Percentiles rank a stretch among this genome's conserved stretches.
These are phyloP conservation scores for Persicaria maculosa DNA, from an alignment of 148 eudicot genomes.

Conservation along the genomic window DNA sequence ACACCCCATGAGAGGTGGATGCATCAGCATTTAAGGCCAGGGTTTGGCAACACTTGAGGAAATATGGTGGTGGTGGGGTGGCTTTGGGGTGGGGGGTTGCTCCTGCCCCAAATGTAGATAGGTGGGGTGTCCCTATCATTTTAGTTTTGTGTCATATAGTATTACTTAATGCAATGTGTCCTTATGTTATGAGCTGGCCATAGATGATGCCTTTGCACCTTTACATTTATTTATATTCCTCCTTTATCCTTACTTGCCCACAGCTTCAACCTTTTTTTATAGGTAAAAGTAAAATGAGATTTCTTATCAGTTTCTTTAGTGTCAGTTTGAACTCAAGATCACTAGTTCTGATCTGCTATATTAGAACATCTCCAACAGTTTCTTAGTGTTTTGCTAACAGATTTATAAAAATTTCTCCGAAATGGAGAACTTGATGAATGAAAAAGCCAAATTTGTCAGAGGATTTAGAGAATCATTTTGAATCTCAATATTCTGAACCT, in stretches of 20 bases:
- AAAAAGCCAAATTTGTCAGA: too few relatives aligned
- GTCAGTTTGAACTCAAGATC: too few relatives aligned
- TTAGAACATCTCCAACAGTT: too few relatives aligned
- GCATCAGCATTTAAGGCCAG: conserved; percentile 1
- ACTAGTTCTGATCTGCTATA: too few relatives aligned
- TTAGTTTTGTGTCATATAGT: conserved; percentile 3
- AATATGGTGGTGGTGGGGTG: not conserved
- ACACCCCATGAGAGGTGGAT: conserved; percentile 10
- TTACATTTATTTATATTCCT: not conserved
- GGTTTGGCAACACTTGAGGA: not conserved
- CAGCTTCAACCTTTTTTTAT: not conserved
- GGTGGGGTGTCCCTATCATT: conserved; percentile 6
- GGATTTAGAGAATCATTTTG: too few relatives aligned
- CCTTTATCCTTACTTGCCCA: not conserved
- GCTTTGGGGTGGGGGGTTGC: not conserved
- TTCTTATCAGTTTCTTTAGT: too few relatives aligned
- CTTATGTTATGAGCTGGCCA: conserved; percentile 8
- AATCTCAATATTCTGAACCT: too few relatives aligned
- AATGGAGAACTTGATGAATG: too few relatives aligned
- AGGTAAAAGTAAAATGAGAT: too few relatives aligned
- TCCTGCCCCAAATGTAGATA: not conserved
- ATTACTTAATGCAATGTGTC: not conserved
- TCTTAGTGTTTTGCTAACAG: too few relatives aligned
- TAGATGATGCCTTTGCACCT: not conserved
- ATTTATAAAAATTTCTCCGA: too few relatives aligned